Base-by-base conservation (phyloP, 768 basidiomycete genomes). In the Astraeus odoratus region DNA sequence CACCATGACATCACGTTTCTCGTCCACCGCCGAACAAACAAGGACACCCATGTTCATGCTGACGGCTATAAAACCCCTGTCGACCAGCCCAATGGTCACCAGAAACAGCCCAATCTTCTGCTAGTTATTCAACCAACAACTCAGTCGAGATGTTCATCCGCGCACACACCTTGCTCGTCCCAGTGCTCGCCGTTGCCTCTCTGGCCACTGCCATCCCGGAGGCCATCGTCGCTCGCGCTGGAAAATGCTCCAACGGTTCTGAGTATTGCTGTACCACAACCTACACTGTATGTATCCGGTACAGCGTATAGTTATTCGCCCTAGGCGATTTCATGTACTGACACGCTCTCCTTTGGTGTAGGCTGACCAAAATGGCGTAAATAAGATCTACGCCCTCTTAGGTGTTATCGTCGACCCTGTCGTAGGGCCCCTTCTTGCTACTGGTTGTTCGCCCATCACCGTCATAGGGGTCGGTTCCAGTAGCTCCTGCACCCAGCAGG, bases 361-460 rank as follows among this genome's bases (percentile, higher is more conserved):
- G 18, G 19, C 24, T 22, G 13, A 7, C 12, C 25, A 13, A 13
- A 31, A 16, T 19, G 8, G 8, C n/a, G 36, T 5, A 8, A 22
- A 31, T 8, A 4, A 16, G 8, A 2, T 34, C 50, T 48, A 18
- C 53, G 6, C 35, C 27, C 30, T 51, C 43, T 4, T 42, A 44
- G 10, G 48, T n/a, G n/a, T n/a, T n/a, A 5, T 31, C 25, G 10
- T 12, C 8, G 19, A 15, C 26, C 13, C 13, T 6, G 30, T 24
- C 9, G 13, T 2, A 8, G 31, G 16, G 4, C 30, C 30, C 24
- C 3, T 29, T 8, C 12, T 73, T 39, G 73, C 71, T 29, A 9
- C 68, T 3, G 58, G 45, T 6, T 75, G 73, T 51, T 58, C 64
- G 13, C 65, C 68, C 26, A 36, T 73, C 39, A 46, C 49, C 41